Conservation (phyloP, 805 yeast genomes). For the Starmera dryadoides region DNA sequence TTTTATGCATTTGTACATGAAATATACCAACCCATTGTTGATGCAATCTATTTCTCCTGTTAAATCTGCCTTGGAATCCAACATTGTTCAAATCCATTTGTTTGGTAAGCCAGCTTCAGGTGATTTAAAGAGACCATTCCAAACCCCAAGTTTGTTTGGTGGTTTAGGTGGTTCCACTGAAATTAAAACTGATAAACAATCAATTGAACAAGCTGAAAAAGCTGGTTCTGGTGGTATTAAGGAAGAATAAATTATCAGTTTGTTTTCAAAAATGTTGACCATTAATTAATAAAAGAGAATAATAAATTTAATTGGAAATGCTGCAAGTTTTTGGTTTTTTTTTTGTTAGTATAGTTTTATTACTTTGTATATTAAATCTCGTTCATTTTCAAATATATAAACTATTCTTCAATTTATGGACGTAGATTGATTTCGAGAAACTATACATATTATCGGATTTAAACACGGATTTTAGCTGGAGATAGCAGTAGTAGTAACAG, state of each 20-base stretch:
- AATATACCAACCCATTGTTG: conserved; percentile 93
- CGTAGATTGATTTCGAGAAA: no score
- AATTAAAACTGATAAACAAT: conserved; percentile 77
- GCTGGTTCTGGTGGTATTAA: conserved; percentile 86
- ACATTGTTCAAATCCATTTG: conserved; percentile 85
- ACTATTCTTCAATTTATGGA: no score
- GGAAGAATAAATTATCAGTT: conserved; percentile 47
- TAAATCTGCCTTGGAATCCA: conserved; percentile 84
- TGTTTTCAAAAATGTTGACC: no score
- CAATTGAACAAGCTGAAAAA: conserved; percentile 77
- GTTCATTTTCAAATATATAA: no score
- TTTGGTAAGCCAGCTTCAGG: conserved; percentile 79
- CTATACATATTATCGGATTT: no score
- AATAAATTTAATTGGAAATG: no score
- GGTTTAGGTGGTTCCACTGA: conserved; percentile 36
- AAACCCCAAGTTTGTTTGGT: conserved; percentile 76
- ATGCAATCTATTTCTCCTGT: conserved; percentile 91
- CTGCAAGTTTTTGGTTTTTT: no score
- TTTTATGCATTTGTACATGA: conserved; percentile 96
- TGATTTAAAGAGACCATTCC: conserved; percentile 95
- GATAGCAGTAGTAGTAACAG: no score
- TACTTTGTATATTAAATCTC: no score
- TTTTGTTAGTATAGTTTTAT: no score
- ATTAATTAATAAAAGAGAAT: no score
- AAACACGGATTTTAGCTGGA: no score